Evolutionary conservation across 306 rosid species (phyloP).

Genomic region (Trifolium repens): DNA sequence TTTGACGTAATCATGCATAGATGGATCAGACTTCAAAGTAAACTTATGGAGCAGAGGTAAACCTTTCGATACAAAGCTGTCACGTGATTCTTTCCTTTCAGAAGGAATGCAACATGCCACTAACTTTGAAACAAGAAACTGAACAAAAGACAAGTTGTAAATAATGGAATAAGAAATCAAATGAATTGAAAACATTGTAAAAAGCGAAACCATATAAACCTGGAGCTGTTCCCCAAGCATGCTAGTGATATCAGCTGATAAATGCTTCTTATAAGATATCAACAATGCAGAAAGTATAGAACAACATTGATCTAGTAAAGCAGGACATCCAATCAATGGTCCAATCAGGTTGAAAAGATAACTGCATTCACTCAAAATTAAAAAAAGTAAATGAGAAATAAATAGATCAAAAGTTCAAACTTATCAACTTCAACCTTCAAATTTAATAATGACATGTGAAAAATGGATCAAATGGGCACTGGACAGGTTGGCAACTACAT

Average conservation of each 20-base stretch:
- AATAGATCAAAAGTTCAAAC: conserved; percentile 8
- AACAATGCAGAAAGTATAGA: conserved; percentile 64
- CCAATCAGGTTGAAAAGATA: conserved; percentile 87
- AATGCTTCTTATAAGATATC: conserved; percentile 46
- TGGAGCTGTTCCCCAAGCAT: conserved; percentile 93
- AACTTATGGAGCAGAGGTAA: conserved; percentile 66
- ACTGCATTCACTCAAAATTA: conserved; percentile 57
- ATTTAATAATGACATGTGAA: neutral
- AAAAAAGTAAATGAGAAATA: conserved; percentile 31
- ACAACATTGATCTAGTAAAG: conserved; percentile 86
- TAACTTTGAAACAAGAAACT: conserved; percentile 90
- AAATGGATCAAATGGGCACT: conserved; percentile 1
- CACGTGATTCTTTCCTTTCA: conserved; percentile 51
- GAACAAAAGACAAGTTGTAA: conserved; percentile 34
- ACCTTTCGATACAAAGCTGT: conserved; percentile 58
- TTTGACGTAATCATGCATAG: conserved; percentile 74
- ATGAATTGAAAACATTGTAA: conserved; percentile 5
- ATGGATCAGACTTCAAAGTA: conserved; percentile 76
- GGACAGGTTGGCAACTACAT: neutral
- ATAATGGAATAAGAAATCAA: conserved; percentile 30
- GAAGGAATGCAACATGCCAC: conserved; percentile 77
- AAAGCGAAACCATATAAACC: conserved; percentile 50
- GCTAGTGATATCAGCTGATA: conserved; percentile 56
- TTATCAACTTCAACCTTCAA: neutral
- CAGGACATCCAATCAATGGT: conserved; percentile 59